Evolutionary conservation across 2,329 filamentous ascomycete species (phyloP), one percentile per base, ranked within the genome.

Genomic region (Fusarium coicis): DNA sequence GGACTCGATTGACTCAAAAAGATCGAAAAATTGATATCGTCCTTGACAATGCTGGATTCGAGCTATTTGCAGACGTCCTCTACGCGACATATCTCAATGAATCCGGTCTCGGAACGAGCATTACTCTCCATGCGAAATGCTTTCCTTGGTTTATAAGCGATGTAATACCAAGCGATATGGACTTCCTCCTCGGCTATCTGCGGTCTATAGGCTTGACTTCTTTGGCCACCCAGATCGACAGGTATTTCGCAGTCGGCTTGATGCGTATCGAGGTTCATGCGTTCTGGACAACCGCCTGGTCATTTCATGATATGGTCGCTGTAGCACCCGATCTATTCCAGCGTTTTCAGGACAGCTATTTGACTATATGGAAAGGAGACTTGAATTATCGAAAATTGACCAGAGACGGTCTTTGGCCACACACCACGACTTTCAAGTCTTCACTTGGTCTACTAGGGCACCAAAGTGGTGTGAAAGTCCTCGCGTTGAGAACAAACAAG

Each of bases 321-420:
- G 34, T 47, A 19, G 63, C 63, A 6, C 58, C 63, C 16, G 46
- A 47, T 7, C 23, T 65, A 11, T 65, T 63, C 2, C 36, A 37
- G 15, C 36, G 47, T 10, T 8, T 65, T 1, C 47, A 47, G 7
- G 16, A 37, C 21, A 65, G 63, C 11, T 18, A 63, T 47, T 23
- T 65, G 23, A 63, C 57, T 14, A 55, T 65, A 47, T 65, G 57
- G 57, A 65, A 65, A 40, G 63, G 63, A 32, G 57, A 65, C 7
- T 36, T 65, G 40, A 65, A 65, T 8, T 65, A 65, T 63, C 63
- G 63, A 30, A 65, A 65, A 30, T 12, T 65, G 30, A 65, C 58
- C 8, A 63, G 21, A 23, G 63, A 65, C 11, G 63, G 57, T 26
- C 28, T 63, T 2, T 65, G 63, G 63, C 47, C 63, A 9, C 34